These are phyloP conservation scores for Dryas alaskensis DNA, from an alignment of 306 rosid species.

Conservation along the genomic window DNA sequence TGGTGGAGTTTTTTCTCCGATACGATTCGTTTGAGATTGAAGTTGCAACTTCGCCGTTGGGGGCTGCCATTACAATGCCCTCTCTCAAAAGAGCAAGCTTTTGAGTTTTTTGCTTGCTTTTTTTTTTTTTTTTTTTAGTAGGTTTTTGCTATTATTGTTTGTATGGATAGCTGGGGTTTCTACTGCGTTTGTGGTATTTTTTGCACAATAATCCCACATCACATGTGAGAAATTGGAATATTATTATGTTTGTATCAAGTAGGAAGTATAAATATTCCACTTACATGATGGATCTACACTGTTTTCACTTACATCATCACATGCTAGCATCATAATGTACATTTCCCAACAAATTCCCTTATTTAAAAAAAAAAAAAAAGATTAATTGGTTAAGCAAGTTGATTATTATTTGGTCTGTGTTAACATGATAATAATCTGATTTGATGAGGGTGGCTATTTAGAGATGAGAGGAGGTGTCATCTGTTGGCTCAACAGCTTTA, in stretches of 20 bases:
- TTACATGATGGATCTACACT: background rate
- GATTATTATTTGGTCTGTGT: no score
- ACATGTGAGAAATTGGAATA: background rate
- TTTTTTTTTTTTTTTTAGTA: background rate
- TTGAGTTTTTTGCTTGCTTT: background rate
- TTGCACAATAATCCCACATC: background rate
- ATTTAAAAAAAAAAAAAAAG: no score
- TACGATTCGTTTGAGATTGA: conserved; percentile 71
- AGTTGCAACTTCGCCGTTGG: conserved; percentile 42
- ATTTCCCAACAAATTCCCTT: no score
- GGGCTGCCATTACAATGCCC: conserved; percentile 57
- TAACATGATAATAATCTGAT: no score
- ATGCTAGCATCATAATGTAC: background rate
- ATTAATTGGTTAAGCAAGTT: no score
- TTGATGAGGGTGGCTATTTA: no score
- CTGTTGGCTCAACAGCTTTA: no score
- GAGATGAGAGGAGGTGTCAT: no score
- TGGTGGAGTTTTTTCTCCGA: conserved; percentile 68
- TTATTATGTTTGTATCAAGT: background rate
- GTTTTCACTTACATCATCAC: background rate
- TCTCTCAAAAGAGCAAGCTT: conserved; percentile 66
- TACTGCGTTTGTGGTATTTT: background rate
- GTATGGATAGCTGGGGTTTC: no score
- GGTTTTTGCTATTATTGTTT: no score
- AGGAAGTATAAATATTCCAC: background rate